Conservation (phyloP, 305 asterid species). For the Fraxinus angustifolia region DNA sequence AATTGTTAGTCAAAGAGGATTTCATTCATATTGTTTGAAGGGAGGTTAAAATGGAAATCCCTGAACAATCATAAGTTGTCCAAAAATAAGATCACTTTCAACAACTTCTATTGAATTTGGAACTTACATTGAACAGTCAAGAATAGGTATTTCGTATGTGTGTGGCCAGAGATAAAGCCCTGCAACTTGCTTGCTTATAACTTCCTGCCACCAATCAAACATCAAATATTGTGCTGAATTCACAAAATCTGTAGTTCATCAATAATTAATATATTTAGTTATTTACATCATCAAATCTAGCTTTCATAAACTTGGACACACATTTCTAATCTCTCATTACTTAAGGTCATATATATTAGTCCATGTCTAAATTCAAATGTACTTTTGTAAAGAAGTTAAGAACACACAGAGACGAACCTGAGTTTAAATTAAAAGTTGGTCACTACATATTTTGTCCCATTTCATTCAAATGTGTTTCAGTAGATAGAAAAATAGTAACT, state of each 20-base stretch:
- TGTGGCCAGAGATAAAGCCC: conserved; percentile 73
- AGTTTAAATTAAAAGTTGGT: background rate
- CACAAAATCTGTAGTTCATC: background rate
- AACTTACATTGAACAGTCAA: conserved; percentile 68
- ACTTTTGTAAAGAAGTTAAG: background rate
- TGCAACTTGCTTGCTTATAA: conserved; percentile 43
- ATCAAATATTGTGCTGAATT: background rate
- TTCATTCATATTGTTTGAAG: background rate
- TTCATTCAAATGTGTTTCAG: background rate
- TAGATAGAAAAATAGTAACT: background rate
- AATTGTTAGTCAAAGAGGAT: background rate
- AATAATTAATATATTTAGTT: background rate
- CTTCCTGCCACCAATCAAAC: conserved; percentile 45
- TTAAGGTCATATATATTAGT: background rate
- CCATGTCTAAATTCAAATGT: background rate
- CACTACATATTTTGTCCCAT: background rate
- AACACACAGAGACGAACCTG: background rate
- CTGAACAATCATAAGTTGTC: background rate
- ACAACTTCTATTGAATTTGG: conserved; percentile 2
- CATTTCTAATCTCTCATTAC: background rate
- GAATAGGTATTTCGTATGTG: conserved; percentile 52
- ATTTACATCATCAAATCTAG: background rate
- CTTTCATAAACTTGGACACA: background rate
- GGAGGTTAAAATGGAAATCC: background rate
- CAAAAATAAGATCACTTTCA: background rate